Base-by-base conservation (phyloP, 805 yeast species). In the Myxozyma kluyveri region DNA sequence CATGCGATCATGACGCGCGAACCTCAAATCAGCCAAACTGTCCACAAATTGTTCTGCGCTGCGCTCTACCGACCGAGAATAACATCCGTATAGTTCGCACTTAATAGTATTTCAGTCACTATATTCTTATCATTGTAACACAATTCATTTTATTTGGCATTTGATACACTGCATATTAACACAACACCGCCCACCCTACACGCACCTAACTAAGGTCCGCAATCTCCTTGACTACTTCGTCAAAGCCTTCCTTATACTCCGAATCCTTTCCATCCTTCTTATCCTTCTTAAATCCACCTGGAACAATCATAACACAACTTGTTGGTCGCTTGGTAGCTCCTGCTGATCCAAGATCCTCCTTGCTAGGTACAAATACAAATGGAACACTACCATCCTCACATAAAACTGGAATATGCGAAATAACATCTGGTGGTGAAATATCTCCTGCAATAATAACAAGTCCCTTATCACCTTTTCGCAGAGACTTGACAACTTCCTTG, bases 281-380 rank as follows among this genome's bases (percentile, higher is more conserved):
- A 22, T 27, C 42, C 66, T 86, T 79, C 71, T 82, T 81, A 55
- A 90, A 89, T 50, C 96, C 95, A 52, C 96, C 96, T 64, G 99
- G 99, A 49, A 90, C 93, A 63, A 93, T 81, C 88, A 93, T 88
- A 27, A 93, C 96, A 70, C 96, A 90, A 35, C 97, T 88, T 35
- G 99, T 93, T 63, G 99, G 98, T 78, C 99, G 86, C 78, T 93
- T 93, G 52, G 99, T 93, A 57, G 97, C 96, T 68, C 98, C 98
- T 23, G 99, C 99, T 59, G 96, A 86, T 32, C 99, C 99, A 61
- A 93, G 80, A 69, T 93, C 98, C 75, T 93, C 97, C 74, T 93
- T 93, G 45, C 97, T 89, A 65, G 99, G 99, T 58, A 93, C 81
- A 72, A 93, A 93, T 38, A 91, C 79, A 68, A 76, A 95, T 66